Base-by-base conservation (phyloP, 176 grass and related monocot species). In the Rhynchospora pubera region DNA sequence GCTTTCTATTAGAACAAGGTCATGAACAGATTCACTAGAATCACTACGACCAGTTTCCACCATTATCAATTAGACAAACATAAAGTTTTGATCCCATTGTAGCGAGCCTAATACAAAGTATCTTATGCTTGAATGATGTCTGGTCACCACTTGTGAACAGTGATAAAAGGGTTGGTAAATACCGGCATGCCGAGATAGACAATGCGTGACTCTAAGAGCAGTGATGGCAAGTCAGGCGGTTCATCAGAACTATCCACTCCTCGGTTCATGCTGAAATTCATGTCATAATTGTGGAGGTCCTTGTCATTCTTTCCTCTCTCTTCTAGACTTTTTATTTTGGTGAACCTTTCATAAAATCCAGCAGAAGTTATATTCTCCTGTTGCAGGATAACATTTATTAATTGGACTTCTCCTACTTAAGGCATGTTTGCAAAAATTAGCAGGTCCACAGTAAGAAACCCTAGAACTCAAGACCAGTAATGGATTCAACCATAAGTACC, bases 161-260 rank as follows among this genome's bases (percentile, higher is more conserved):
- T 22, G 10, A 74, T 58, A 46, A 6, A 82, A 46, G 58, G 21
- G 57, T 74, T 45, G 57, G 75, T 24, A 83, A 88, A 88, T 84
- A 97, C 94, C 68, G 92, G 88, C 92, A 97, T 97, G 83, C 92
- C 90, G 67, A 97, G 90, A 76, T 85, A 94, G 60, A 97, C 86
- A 62, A 94, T 92, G 70, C 92, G 83, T 22, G 90, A 82, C 75
- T 97, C 94, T 77, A 97, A 85, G 4, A 97, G 88, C 78, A 91
- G 77, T 63, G 94, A 97, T 82, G 92, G 92, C 74, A 97, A 83
- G 84, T 97, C 94, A 86, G 94, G 94, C 71, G 94, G 86, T 85
- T 84, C 88, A 83, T 89, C 88, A 81, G 83, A 91, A 91, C 65
- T 85, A 85, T 67, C 87, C 64, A 50, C 88, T 63, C 86, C 92